Evolutionary conservation across 768 basidiomycete genomes (phyloP), one percentile per base, ranked within the genome.

Genomic region (Russula compacta): DNA sequence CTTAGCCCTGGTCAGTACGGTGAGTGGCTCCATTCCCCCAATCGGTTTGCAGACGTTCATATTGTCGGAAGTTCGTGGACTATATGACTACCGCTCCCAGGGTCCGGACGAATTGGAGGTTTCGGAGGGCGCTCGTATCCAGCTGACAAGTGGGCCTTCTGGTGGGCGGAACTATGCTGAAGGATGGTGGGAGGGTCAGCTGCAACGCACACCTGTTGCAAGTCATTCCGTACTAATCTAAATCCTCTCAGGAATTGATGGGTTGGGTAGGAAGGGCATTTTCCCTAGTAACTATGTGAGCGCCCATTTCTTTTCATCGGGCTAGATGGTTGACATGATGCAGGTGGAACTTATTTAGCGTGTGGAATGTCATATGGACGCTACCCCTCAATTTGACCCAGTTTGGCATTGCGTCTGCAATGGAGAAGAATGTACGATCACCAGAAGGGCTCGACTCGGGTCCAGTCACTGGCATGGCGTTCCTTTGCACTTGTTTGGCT

Each of bases 211-310:
- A 62, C 54, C 56, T 47, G 43, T 65, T 60, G 64, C 63, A 54
- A 48, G 40, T 48, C 42, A 43, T 60, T 64, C 53, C 65, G 59
- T 62, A 58, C 61, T 64, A 63, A 67, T 69, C 58, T 46, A 52
- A 59, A 54, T 59, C 53, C 66, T 70, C 63, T 67, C 71, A 89
- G 88, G 88, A 58, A 75, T 82, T 64, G 80, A 84, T 65, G 71
- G 75, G 53, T 70, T 73, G 58, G 85, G 88, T 56, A 75, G 71
- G 70, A 89, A 82, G 71, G 89, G 89, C 6, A 89, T 92, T 67
- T 92, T 92, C 75, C 90, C 90, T 32, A 89, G 86, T 73, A 91
- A 89, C 74, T 92, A 92, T 78, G 90, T 92, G 73, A 72, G 89
- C 79, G 52, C 61, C 61, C 57, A 56, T 60, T 53, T 53, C 39